A percentile compares a stretch with the other conserved stretches of the same genome.
Conservation (phyloP, 306 rosid genomes). For the Alnus glutinosa region DNA sequence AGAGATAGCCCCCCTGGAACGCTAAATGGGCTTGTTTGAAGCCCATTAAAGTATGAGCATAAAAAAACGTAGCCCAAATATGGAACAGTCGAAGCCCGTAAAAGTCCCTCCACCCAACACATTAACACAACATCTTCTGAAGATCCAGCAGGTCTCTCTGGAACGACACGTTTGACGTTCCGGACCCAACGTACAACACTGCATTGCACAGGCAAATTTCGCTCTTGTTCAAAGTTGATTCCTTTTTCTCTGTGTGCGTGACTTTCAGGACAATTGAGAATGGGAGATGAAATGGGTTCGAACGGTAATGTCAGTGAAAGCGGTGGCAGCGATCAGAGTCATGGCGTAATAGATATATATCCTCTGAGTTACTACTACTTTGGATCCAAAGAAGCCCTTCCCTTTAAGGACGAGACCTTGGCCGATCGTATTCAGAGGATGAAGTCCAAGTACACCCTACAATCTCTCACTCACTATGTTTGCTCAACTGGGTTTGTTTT, state of each 20-base stretch:
- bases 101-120: background rate
- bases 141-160: slow-evolving; percentile 19
- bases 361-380: slow-evolving; percentile 77
- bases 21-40: too few relatives aligned
- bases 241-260: background rate
- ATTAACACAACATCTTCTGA: background rate
- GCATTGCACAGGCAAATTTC: background rate
- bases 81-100: background rate
- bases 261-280: slow-evolving; percentile 7
- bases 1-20: too few relatives aligned
- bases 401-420: slow-evolving; percentile 48
- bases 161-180: slow-evolving; percentile 36
- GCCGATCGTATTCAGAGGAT: slow-evolving; percentile 53
- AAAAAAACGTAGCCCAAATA: background rate
- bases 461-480: background rate
- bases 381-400: slow-evolving; percentile 61
- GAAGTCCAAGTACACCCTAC: slow-evolving; percentile 54
- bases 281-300: slow-evolving; percentile 47
- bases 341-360: slow-evolving; percentile 45
- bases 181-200: background rate
- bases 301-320: slow-evolving; percentile 8
- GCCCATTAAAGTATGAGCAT: background rate
- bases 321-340: slow-evolving; percentile 22
- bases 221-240: background rate
- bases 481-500: background rate